phyloP scores from a whole-genome alignment of 352 stramenopile species.

The Phytophthora sp. region DNA sequence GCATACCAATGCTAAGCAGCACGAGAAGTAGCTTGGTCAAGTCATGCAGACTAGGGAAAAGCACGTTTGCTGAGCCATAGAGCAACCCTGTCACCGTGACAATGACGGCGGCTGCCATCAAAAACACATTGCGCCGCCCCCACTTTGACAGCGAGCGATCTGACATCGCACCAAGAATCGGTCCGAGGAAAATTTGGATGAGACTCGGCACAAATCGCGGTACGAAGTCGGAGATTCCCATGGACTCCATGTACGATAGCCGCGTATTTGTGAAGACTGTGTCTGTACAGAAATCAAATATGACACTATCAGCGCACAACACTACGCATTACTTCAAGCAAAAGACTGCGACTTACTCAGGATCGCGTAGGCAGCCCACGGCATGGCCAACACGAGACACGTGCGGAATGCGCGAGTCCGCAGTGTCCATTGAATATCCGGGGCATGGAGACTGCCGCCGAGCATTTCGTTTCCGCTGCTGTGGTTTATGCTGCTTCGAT shows the following conservation, averaged over 20 bases:
- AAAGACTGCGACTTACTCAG: slow-evolving; percentile 43
- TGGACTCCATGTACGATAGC: slow-evolving; percentile 72
- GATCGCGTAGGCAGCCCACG: slow-evolving; percentile 74
- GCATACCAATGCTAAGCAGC: slow-evolving; percentile 61
- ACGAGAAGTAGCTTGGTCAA: slow-evolving; percentile 65
- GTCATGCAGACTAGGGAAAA: slow-evolving; percentile 53
- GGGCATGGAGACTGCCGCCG: neutral
- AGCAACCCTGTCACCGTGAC: slow-evolving; percentile 62
- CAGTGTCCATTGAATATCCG: slow-evolving; percentile 29
- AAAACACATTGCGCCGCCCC: slow-evolving; percentile 72
- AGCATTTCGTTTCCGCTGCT: slow-evolving; percentile 5
- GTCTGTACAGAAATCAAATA: slow-evolving; percentile 33
- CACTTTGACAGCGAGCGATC: slow-evolving; percentile 76
- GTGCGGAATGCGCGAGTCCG: slow-evolving; percentile 43
- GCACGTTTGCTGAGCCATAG: slow-evolving; percentile 65
- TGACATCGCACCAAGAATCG: slow-evolving; percentile 73
- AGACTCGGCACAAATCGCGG: slow-evolving; percentile 70
- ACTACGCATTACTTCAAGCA: neutral
- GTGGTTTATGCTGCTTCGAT: neutral
- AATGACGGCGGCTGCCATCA: slow-evolving; percentile 54
- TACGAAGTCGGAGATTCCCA: slow-evolving; percentile 66
- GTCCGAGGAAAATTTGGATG: slow-evolving; percentile 68
- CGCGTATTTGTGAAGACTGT: slow-evolving; percentile 76
- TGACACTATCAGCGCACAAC: neutral
- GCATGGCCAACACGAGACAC: slow-evolving; percentile 76